Percentiles rank a stretch among this genome's conserved stretches.
Conservation (phyloP, 345 rosid species). For the Stellera chamaejasme region DNA sequence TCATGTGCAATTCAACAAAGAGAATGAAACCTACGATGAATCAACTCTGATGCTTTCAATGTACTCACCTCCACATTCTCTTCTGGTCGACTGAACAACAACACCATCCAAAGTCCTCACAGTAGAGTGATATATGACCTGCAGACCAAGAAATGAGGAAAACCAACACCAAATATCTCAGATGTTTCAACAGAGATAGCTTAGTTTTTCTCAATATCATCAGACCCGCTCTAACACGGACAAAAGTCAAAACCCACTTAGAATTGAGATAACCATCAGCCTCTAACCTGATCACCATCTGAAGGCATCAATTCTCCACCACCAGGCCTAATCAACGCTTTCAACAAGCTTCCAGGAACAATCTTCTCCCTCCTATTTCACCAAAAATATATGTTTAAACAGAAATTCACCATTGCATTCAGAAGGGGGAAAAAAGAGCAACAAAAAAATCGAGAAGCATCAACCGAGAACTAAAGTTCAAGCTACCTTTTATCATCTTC, state of each 20-base stretch:
- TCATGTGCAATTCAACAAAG: conserved; percentile 1
- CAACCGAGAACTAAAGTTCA: too few species aligned
- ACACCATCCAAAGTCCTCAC: conserved; percentile 82
- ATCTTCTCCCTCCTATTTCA: conserved; percentile 72
- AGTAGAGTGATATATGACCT: conserved; percentile 84
- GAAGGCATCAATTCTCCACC: conserved; percentile 76
- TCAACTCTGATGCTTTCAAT: conserved; percentile 1
- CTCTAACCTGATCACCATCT: conserved; percentile 86
- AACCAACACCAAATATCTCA: too few species aligned
- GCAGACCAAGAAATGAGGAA: conserved; percentile 6
- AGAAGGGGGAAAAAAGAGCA: too few species aligned
- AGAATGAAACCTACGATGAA: not conserved
- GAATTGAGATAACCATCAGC: not conserved
- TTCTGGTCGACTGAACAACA: conserved; percentile 65
- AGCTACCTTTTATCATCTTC: conserved; percentile 53
- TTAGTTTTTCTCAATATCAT: too few species aligned
- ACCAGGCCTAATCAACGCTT: conserved; percentile 83
- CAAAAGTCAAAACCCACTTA: not conserved
- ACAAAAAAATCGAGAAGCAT: too few species aligned
- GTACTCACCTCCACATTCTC: conserved; percentile 70
- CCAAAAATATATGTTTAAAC: not conserved
- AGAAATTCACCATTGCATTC: not conserved
- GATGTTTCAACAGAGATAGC: too few species aligned
- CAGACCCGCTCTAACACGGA: not conserved
- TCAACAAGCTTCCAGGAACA: conserved; percentile 82